Conservation (phyloP, 108 stramenopile genomes). For the Licmophora abbreviata region DNA sequence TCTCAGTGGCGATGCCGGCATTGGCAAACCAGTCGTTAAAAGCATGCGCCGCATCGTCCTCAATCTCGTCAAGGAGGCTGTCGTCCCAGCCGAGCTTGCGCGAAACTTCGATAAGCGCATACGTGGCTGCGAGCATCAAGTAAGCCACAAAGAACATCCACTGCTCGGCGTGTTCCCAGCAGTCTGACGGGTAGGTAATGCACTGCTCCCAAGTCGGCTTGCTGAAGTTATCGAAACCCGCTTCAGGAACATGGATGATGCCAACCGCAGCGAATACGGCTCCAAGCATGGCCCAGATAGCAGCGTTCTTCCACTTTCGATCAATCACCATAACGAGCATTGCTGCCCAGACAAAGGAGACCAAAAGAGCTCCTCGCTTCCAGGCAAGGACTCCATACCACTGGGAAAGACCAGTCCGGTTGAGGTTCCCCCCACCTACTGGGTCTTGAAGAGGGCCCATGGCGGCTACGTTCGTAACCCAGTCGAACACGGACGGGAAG, state of each 20-base stretch:
- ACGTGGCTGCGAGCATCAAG: too few relatives aligned
- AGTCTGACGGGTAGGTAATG: too few relatives aligned
- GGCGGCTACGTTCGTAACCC: conserved; percentile 9
- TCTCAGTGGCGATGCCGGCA: too few relatives aligned
- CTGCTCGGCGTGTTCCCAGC: too few relatives aligned
- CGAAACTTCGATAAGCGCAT: too few relatives aligned
- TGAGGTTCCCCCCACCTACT: conserved; percentile 7
- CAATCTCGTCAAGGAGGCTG: too few relatives aligned
- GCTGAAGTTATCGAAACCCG: conserved; percentile 15
- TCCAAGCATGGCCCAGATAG: conserved; percentile 15
- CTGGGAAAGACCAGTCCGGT: conserved; percentile 10
- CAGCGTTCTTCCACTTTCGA: conserved; percentile 28
- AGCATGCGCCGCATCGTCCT: too few relatives aligned
- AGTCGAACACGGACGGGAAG: conserved; percentile 28
- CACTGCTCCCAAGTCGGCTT: too few relatives aligned
- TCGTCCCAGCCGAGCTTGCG: too few relatives aligned
- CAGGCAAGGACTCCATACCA: conserved; percentile 27
- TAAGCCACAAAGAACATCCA: too few relatives aligned
- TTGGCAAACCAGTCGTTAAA: too few relatives aligned
- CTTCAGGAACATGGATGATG: conserved; percentile 31
- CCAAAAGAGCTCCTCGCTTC: conserved; percentile 23
- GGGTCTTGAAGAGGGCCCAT: too few relatives aligned
- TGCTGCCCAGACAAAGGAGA: conserved; percentile 28
- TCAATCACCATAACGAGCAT: conserved; percentile 34
- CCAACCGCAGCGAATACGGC: conserved; percentile 30